Evolutionary conservation across 768 basidiomycete species (phyloP).

Genomic region (Sistotremastrum suecicum): DNA sequence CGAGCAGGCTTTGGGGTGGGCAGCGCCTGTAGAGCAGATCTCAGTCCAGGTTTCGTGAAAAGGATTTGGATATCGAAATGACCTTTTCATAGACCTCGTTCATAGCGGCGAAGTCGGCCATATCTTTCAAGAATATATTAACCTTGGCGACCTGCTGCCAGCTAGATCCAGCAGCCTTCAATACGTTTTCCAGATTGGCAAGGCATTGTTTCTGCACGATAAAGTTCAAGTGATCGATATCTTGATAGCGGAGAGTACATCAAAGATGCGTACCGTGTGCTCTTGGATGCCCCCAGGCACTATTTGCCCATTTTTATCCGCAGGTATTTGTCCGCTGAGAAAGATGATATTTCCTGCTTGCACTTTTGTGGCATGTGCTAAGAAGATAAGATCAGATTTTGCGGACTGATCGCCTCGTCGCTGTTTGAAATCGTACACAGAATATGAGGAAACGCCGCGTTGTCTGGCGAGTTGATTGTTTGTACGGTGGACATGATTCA

Average conservation of each 20-base stretch:
- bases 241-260: not conserved
- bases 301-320: conserved; percentile 31
- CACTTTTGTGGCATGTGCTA: conserved; percentile 43
- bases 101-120: conserved; percentile 41
- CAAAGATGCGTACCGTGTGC: conserved; percentile 32
- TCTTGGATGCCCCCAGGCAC: conserved; percentile 43
- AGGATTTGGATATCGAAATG: conserved; percentile 1
- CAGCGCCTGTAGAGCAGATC: conserved; percentile 21
- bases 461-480: conserved; percentile 39
- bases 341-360: conserved; percentile 36
- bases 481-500: conserved; percentile 31
- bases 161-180: conserved; percentile 38
- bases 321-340: conserved; percentile 46
- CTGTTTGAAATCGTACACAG: conserved; percentile 24
- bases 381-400: not conserved
- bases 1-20: conserved; percentile 54
- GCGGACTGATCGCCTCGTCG: not conserved
- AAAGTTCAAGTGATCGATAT: conserved; percentile 2
- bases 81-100: conserved; percentile 46
- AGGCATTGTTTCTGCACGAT: conserved; percentile 39
- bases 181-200: conserved; percentile 36
- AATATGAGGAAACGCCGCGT: conserved; percentile 30
- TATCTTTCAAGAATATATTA: conserved; percentile 48
- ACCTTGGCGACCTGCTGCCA: conserved; percentile 37
- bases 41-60: not conserved